Evolutionary conservation across 192 early-diverging fungal species (phyloP), one percentile per base, ranked within the genome.

Genomic region (Endogone sp.): DNA sequence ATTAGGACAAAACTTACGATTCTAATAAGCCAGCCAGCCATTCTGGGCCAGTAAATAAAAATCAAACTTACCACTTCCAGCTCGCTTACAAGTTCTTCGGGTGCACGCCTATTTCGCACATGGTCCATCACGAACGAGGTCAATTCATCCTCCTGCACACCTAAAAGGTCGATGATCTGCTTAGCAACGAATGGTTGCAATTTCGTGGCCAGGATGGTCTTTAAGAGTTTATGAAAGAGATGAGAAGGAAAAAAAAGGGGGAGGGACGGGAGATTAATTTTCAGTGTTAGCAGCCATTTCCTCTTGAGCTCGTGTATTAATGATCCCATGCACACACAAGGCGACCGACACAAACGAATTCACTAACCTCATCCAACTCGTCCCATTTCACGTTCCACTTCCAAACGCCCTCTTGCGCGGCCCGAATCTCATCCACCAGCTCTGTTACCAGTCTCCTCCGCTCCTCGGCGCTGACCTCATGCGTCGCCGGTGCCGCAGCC

Each of bases 91-190:
- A 99, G 75, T 37, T 81, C 82, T 64, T 79, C 79, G 0, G 93
- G 90, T 0, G 88, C 70, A 29, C 89, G 89, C 64, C 80, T 82
- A 29, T 86, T 84, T 11, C 79, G 73, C 22, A 99, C 81, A 66
- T 88, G 86, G 22, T 86, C 84, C 56, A 93, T 69, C 26, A 95
- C 85, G 83, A 94, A 95, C n/a, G 87, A 81, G 4, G 89, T 81
- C 63, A 99, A 68, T 28, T 93, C 93, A 32, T 84, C 82, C 60
- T 95, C 92, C 58, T 87, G 87, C 2, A 89, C 91, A 22, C 92
- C 93, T 24, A 98, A 68, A 62, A 92, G 86, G 67, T 95, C 92
- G 0, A 80, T 69, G 29, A 98, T 86, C 65, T 94, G 92, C 75
- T 93, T 91, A 20, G 76, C 79, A 13, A 93, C 80, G 67, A 93